Conservation (phyloP, 768 basidiomycete genomes). For the Agaricus bisporus region DNA sequence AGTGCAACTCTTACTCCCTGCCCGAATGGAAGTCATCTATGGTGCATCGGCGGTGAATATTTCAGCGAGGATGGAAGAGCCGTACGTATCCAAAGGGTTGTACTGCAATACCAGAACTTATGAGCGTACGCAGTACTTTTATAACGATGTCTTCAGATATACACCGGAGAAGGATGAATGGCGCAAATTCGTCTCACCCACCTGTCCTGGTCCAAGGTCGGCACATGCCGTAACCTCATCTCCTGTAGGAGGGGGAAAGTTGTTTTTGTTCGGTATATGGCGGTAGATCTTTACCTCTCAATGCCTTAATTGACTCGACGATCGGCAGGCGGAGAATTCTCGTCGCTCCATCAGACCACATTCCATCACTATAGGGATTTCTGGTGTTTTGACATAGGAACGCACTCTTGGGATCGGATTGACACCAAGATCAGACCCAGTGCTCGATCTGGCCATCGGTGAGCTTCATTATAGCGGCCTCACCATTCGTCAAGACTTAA, state of each 20-base stretch:
- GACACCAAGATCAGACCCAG: conserved; percentile 79
- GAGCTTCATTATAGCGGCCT: conserved; percentile 12
- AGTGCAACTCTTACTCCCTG: conserved; percentile 80
- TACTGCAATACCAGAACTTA: neutral
- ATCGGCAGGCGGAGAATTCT: conserved; percentile 73
- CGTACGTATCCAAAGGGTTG: conserved; percentile 29
- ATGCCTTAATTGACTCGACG: neutral
- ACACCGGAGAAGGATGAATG: conserved; percentile 90
- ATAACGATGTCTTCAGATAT: conserved; percentile 85
- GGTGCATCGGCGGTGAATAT: conserved; percentile 83
- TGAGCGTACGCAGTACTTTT: conserved; percentile 54
- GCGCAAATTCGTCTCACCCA: conserved; percentile 78
- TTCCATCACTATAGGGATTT: conserved; percentile 90
- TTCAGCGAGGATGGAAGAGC: conserved; percentile 84
- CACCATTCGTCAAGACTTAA: neutral
- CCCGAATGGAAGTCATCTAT: conserved; percentile 75
- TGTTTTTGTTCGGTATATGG: conserved; percentile 68
- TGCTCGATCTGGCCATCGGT: conserved; percentile 82
- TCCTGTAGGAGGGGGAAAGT: conserved; percentile 76
- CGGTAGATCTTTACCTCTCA: neutral
- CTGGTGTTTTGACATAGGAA: conserved; percentile 79
- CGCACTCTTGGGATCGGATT: conserved; percentile 81
- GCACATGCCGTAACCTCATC: conserved; percentile 79
- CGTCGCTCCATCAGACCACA: conserved; percentile 72
- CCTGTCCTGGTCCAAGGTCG: conserved; percentile 81